Evolutionary conservation across 2,329 filamentous ascomycete genomes (phyloP).

Genomic region (Colletotrichum sansevieriae): DNA sequence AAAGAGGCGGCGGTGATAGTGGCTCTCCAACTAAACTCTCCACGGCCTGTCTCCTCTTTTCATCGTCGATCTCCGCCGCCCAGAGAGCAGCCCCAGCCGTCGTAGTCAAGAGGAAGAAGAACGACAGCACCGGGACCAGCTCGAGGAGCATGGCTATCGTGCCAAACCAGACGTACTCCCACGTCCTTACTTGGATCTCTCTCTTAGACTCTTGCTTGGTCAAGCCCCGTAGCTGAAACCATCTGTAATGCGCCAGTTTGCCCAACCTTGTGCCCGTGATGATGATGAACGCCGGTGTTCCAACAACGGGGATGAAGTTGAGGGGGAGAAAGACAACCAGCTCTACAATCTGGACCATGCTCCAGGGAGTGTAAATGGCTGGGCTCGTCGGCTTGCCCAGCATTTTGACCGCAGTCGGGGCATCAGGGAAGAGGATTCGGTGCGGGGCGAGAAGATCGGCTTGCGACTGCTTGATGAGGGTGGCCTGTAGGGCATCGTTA

Average conservation of each 20-base stretch:
- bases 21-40: conserved; percentile 44
- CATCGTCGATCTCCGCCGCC: conserved; percentile 82
- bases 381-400: conserved; percentile 84
- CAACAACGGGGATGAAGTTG: conserved; percentile 87
- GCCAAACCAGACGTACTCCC: conserved; percentile 96
- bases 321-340: conserved; percentile 84
- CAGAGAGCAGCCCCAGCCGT: conserved; percentile 88
- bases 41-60: conserved; percentile 51
- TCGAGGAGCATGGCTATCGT: conserved; percentile 86
- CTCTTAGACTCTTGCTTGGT: conserved; percentile 79
- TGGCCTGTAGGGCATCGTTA: conserved; percentile 61
- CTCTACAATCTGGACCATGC: conserved; percentile 89
- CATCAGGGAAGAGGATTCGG: conserved; percentile 75
- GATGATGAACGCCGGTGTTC: conserved; percentile 86
- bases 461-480: conserved; percentile 80
- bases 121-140: conserved; percentile 90
- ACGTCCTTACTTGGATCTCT: conserved; percentile 75
- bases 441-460: conserved; percentile 76
- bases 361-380: conserved; percentile 89
- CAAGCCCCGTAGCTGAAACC: conserved; percentile 84
- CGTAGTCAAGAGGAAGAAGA: conserved; percentile 92
- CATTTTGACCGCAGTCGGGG: conserved; percentile 79
- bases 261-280: conserved; percentile 90
- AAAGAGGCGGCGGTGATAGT: conserved; percentile 52
- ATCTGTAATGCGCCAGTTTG: conserved; percentile 90